phyloP scores from a whole-genome alignment of 495 filamentous ascomycete species.

The Aspergillus ellipticus region DNA sequence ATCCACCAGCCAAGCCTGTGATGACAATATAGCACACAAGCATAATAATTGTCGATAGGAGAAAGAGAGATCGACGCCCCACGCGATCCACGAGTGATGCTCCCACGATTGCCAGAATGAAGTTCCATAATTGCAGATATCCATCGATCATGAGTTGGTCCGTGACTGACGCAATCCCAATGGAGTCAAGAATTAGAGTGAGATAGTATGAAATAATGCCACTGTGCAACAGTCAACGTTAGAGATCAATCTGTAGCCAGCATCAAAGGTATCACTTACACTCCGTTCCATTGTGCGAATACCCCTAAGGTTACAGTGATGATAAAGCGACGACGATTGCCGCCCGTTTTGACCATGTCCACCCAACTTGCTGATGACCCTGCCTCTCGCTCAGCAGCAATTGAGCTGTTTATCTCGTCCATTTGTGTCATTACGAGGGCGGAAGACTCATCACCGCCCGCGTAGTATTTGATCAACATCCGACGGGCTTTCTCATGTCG shows the following conservation, averaged over 20 bases:
- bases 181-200: constrained; percentile 30
- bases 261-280: not conserved
- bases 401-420: too few species aligned
- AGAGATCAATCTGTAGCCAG: too few species aligned
- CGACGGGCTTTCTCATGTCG: constrained; percentile 42
- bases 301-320: constrained; percentile 11
- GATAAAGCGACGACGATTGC: constrained; percentile 13
- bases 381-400: too few species aligned
- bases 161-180: constrained; percentile 27
- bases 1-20: constrained; percentile 51
- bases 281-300: constrained; percentile 14
- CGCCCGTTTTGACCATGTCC: constrained; percentile 2
- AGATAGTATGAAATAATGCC: too few species aligned
- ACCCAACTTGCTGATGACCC: not conserved
- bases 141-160: constrained; percentile 29
- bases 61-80: constrained; percentile 54
- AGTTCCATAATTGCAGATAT: constrained; percentile 27
- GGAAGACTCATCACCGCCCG: too few species aligned
- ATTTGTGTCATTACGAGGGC: too few species aligned
- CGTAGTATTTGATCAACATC: not conserved
- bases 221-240: too few species aligned
- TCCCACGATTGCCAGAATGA: constrained; percentile 48
- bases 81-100: constrained; percentile 53
- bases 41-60: constrained; percentile 54
- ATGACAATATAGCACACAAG: constrained; percentile 53